Conservation (phyloP, 1,139 yeast genomes). For the Candida labiduridarum region DNA sequence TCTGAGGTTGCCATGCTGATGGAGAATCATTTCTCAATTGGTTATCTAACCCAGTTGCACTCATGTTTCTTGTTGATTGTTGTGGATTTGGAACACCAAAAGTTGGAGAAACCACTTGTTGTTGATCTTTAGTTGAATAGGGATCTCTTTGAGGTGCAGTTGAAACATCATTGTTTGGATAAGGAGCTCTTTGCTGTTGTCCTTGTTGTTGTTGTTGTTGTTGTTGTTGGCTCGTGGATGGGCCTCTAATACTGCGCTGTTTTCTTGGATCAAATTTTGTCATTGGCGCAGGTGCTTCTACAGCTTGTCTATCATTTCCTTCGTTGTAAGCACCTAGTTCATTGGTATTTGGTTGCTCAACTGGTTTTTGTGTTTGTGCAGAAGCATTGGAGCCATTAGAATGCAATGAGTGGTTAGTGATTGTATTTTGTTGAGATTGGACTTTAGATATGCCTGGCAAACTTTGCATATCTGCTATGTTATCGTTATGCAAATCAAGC, state of each 20-base stretch:
- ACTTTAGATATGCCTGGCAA: slow-evolving; percentile 4
- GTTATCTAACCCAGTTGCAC: background rate
- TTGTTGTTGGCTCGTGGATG: background rate
- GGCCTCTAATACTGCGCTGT: slow-evolving; percentile 7
- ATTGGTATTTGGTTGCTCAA: background rate
- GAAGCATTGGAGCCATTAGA: background rate
- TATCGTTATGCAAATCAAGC: slow-evolving; percentile 23
- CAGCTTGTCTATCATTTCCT: background rate
- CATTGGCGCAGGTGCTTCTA: slow-evolving; percentile 2
- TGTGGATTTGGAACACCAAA: background rate
- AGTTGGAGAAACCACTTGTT: slow-evolving; percentile 2
- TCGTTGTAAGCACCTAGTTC: background rate
- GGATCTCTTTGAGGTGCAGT: background rate
- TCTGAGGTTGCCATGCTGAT: background rate
- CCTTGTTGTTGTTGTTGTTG: background rate
- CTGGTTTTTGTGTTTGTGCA: background rate
- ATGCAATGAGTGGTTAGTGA: slow-evolving; percentile 4
- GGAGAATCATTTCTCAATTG: background rate
- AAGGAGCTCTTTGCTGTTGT: slow-evolving; percentile 1
- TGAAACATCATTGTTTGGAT: background rate
- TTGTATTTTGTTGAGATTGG: slow-evolving; percentile 2
- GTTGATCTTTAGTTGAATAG: background rate
- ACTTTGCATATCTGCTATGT: slow-evolving; percentile 5
- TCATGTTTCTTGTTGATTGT: background rate
- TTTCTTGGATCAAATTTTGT: slow-evolving; percentile 16